Base-by-base conservation (phyloP, 257 asterid genomes). In the Fraxinus quadrangulata region DNA sequence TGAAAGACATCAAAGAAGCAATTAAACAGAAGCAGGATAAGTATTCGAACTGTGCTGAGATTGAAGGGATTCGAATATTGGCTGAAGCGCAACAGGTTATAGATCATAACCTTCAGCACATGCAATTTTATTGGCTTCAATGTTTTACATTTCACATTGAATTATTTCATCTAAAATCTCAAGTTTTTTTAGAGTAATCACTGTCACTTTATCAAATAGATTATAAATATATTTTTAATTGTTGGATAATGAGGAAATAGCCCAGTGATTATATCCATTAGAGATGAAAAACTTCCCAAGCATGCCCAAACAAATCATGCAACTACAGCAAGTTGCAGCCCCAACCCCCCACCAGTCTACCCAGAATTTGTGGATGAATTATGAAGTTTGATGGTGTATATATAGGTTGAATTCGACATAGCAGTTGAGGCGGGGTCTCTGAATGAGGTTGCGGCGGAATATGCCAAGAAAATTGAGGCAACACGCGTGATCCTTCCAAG, bases 351-450 rank as follows among this genome's bases (percentile, higher is more conserved):
- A 42, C 16, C 21, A 47, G 59, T 47, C 59, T 47, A 47, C 59
- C 21, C 21, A 47, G n/a, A 21, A 10, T 23, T 6, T 21, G 4
- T 23, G 17, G 34, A 28, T 61, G 11, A 61, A 24, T 61, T 63
- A 1, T 63, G 69, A 24, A 12, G 36, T 63, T 63, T 10, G 34
- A 63, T 63, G 24, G 67, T 87, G n/a, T 47, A 47, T 14, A 10
- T 40, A 26, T 68, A 89, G 93, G 82, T 89, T 31, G 90, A 82
- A 30, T 80, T 87, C 78, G 90, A 80, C 74, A 77, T 89, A 42
- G 80, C 83, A 21, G 90, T 87, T 11, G 83, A 81, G 49, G 90
- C 86, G 56, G 93, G 90, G 8, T 82, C 56, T 71, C 72, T 84
- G 75, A 89, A 81, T 65, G 89, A 87, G 75, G 74, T 83, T n/a